A percentile compares a stretch with the other conserved stretches of the same genome.
phyloP scores from a whole-genome alignment of 2,329 filamentous ascomycete species.

The Botrytis byssoidea region DNA sequence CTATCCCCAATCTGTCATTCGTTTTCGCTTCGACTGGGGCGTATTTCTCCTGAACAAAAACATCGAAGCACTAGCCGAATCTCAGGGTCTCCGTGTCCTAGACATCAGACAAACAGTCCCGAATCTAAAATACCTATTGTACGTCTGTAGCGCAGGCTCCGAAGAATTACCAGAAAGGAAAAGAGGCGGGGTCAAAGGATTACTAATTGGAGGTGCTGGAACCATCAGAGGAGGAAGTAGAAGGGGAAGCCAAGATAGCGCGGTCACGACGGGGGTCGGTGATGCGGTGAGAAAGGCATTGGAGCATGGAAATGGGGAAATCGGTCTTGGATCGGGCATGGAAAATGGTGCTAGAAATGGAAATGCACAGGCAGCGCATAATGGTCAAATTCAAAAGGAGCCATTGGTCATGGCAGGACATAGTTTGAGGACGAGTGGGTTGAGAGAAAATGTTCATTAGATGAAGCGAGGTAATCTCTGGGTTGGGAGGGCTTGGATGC shows the following conservation, averaged over 20 bases:
- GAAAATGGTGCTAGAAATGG: slow-evolving; percentile 20
- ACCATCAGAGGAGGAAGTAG: slow-evolving; percentile 28
- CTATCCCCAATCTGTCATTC: slow-evolving; percentile 66
- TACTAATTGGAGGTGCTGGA: slow-evolving; percentile 52
- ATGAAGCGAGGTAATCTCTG: background rate
- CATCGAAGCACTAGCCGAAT: slow-evolving; percentile 68
- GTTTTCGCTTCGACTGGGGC: slow-evolving; percentile 92
- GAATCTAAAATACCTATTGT: slow-evolving; percentile 90
- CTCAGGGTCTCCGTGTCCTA: slow-evolving; percentile 73
- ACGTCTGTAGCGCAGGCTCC: slow-evolving; percentile 79
- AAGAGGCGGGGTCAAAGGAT: slow-evolving; percentile 57
- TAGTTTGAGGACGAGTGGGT: slow-evolving; percentile 39
- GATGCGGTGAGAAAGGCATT: slow-evolving; percentile 34
- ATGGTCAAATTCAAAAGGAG: slow-evolving; percentile 13
- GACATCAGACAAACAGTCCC: slow-evolving; percentile 91
- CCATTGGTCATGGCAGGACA: slow-evolving; percentile 29
- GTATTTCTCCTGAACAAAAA: slow-evolving; percentile 97
- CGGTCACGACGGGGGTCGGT: slow-evolving; percentile 25
- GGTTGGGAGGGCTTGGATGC: background rate
- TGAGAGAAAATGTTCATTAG: slow-evolving; percentile 35
- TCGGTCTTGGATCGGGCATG: slow-evolving; percentile 17
- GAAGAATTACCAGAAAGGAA: slow-evolving; percentile 62
- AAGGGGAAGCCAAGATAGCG: slow-evolving; percentile 36
- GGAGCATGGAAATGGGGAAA: slow-evolving; percentile 28
- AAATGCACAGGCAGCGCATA: background rate